Base-by-base conservation (phyloP, 768 basidiomycete species). In the Rossbeevera mucosa region DNA sequence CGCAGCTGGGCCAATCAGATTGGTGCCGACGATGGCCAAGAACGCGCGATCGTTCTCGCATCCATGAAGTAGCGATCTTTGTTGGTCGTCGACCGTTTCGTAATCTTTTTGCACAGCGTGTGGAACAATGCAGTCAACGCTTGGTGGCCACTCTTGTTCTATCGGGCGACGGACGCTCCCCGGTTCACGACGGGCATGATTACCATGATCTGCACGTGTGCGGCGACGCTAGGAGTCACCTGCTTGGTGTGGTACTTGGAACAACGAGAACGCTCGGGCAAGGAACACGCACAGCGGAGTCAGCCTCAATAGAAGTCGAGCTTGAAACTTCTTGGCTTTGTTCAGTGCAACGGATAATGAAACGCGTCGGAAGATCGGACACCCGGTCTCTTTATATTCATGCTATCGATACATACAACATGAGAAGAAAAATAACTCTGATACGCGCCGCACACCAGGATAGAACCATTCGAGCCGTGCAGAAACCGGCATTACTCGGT, bases 1-100 rank as follows among this genome's bases (percentile, higher is more conserved):
- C 49, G 18, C 57, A 83, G 81, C 13, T 88, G 88, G 88, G 85
- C 86, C n/a, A 90, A 90, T 64, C 83, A 86, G 62, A 78, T 86
- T 47, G 84, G 83, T 52, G 77, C 80, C 24, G 81, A 86, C 57
- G 84, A 90, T 65, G 75, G 83, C 59, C 80, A 83, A 63, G 83
- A 86, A 59, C 78, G 86, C 41, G 80, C 74, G 5, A 71, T 89
- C 36, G 84, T 88, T 3, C 74, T 90, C 14, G 86, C 83, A 22
- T 83, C 81, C 6, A 89, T 91, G 88, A 89, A 89, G 81, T 82
- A 58, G 28, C 72, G 56, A 14, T 48, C 7, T n/a, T 12, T 25
- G 12, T 16, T 30, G 29, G 26, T 40, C 24, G 21, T 51, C 36
- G 42, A 44, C 54, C 22, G 57, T 13, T 22, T 5, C 30, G 7